Base-by-base conservation (phyloP, 805 yeast genomes). In the Teunomyces gatunensis region DNA sequence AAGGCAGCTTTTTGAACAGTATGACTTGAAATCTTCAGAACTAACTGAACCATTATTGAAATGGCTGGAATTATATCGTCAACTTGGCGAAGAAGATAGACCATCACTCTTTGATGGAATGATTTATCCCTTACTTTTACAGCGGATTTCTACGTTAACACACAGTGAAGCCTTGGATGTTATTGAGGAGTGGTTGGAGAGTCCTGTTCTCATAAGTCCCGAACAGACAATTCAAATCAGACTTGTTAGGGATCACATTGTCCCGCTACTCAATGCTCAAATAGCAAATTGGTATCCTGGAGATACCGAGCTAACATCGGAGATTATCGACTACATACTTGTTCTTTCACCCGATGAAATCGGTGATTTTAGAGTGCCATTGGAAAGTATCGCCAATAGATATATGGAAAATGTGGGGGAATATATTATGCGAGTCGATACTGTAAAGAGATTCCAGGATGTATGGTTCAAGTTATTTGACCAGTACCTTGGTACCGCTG, bases 291-390 rank as follows among this genome's bases (percentile, higher is more conserved):
- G 66, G 67, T 20, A n/a, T 2, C 61, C 64, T 4, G 46, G 49
- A 4, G 32, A 6, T 17, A 37, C 2, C 27, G 27, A 2, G 46
- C 54, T 15, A 34, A 45, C 64, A 53, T 41, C 56, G 10, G 47
- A 39, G 32, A 34, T 62, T 12, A 48, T 63, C 1, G 65, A 63
- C 44, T 64, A 58, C 39, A 47, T 61, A 3, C 42, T 55, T 15
- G 41, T 57, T 1, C 47, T 57, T 5, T 47, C 55, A 6, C 42
- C 52, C 1, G 45, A 44, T 7, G 47, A 47, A 10, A 49, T 36
- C 3, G 43, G 48, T 10, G 35, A 20, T 18, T 52, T 52, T 30
- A n/a, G 30, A 29, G 33, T 20, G 5, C 17, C 48, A 3, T 39
- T 53, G 30, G 42, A 40, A 6, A 7, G n/a, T 21, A 35, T 48